These are phyloP conservation scores for Lobosporangium transversale DNA, from an alignment of 192 early-diverging fungal genomes.

Conservation along the genomic window DNA sequence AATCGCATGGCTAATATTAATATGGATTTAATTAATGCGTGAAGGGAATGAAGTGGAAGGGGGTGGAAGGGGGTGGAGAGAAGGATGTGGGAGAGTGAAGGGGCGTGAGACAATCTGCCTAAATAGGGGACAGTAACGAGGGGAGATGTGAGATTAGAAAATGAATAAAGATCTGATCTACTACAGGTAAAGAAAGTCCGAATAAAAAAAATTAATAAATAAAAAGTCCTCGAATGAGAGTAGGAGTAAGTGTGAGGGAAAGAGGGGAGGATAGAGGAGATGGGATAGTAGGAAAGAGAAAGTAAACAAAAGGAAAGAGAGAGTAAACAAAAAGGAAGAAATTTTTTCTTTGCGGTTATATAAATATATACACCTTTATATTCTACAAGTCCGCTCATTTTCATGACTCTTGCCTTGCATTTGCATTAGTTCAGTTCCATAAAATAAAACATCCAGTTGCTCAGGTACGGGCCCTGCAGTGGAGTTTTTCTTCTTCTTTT, in stretches of 20 bases:
- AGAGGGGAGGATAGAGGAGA: background rate
- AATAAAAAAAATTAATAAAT: background rate
- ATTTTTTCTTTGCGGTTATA: background rate
- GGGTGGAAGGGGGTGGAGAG: background rate
- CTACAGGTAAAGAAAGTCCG: background rate
- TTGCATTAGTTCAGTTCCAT: too few species aligned
- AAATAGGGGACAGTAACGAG: background rate
- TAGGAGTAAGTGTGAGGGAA: background rate
- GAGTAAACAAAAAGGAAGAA: background rate
- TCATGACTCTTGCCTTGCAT: too few species aligned
- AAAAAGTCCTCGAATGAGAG: background rate
- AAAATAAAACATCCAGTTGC: too few species aligned
- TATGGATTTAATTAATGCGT: background rate
- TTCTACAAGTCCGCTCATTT: too few species aligned
- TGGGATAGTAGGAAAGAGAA: background rate
- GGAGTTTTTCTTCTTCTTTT: too few species aligned
- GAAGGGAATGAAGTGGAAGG: background rate
- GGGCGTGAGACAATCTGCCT: background rate
- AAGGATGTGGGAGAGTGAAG: background rate
- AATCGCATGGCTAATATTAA: constrained; percentile 18
- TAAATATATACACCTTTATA: too few species aligned
- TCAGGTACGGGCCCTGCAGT: too few species aligned
- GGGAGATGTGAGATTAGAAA: background rate
- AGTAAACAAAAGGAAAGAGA: background rate
- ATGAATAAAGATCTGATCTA: background rate